Evolutionary conservation across 1,139 yeast species (phyloP).

Genomic region (Blastobotrys raffinosifermentans): DNA sequence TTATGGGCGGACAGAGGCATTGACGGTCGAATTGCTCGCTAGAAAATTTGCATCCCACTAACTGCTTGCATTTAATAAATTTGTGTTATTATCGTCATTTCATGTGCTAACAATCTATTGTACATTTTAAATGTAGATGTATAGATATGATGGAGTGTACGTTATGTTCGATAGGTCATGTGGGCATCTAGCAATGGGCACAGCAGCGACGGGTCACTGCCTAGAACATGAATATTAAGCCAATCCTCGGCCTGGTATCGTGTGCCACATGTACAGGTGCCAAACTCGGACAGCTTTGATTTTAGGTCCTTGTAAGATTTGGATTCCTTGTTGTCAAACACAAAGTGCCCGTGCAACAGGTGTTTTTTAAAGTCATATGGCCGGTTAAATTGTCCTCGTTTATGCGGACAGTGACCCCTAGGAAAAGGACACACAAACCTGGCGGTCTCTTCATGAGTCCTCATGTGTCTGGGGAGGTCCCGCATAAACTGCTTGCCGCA

Average conservation of each 20-base stretch:
- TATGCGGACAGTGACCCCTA: slow-evolving; percentile 50
- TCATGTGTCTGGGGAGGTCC: slow-evolving; percentile 59
- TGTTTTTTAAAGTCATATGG: slow-evolving; percentile 69
- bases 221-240: slow-evolving; percentile 52
- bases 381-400: slow-evolving; percentile 58
- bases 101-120: too few species aligned
- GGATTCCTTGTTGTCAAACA: slow-evolving; percentile 43
- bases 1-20: too few species aligned
- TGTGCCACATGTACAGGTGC: slow-evolving; percentile 54
- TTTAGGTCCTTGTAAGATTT: slow-evolving; percentile 47
- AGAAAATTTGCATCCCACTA: too few species aligned
- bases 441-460: slow-evolving; percentile 56
- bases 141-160: slow-evolving; percentile 13
- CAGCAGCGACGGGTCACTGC: slow-evolving; percentile 18
- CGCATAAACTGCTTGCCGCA: slow-evolving; percentile 55
- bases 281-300: slow-evolving; percentile 48
- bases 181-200: slow-evolving; percentile 9
- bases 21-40: too few species aligned
- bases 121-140: too few species aligned
- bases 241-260: slow-evolving; percentile 48
- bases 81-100: too few species aligned
- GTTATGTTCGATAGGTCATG: not conserved
- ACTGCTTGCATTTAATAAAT: too few species aligned
- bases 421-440: slow-evolving; percentile 59
- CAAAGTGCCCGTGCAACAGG: slow-evolving; percentile 55